Evolutionary conservation across 2,329 filamentous ascomycete species (phyloP), one percentile per base, ranked within the genome.

Genomic region (Aspergillus calidoustus): DNA sequence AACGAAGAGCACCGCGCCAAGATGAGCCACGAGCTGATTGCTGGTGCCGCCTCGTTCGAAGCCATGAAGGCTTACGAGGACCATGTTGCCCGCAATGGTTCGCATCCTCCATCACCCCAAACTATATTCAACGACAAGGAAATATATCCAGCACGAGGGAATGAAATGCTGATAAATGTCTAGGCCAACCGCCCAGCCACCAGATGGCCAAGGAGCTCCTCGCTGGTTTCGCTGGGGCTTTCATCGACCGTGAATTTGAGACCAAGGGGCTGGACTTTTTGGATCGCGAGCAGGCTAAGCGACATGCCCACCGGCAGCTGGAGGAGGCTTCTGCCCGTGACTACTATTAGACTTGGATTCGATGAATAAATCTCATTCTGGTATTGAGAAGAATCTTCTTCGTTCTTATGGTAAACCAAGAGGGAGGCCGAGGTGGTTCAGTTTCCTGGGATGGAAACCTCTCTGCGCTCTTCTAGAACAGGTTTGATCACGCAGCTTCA

Each of bases 31-130:
- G 91, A 95, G 81, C 74, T 92, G 57, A 76, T 95, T 59, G 91
- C 88, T 64, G 90, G 90, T 65, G 91, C 87, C 59, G 91, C 91
- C 57, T 87, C 89, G 65, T 95, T 92, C 75, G 89, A 88, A 69
- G 91, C 89, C 69, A 90, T 93, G 84, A 92, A 92, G 82, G 81
- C 89, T 31, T 93, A 89, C 72, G 91, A 93, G 79, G 86, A 92
- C 72, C 83, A 86, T 70, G 89, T 92, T 79, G 87, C 88, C 68
- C 79, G 78, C 50, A 84, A 92, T 71, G 91, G 88, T 87, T 80
- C 49, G 79, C 23, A 71, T 7, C 47, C 34, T 7, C 4, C 28
- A 23, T n/a, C 15, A 5, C 22, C 1, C 19, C 5, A 19, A 48
- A 3, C 23, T n/a, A 23, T 30, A 28, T 19, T 11, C 7, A n/a